Percentiles rank a stretch among this genome's conserved stretches.
Conservation (phyloP, 768 basidiomycete species). For the Melanogaster broomeanus region DNA sequence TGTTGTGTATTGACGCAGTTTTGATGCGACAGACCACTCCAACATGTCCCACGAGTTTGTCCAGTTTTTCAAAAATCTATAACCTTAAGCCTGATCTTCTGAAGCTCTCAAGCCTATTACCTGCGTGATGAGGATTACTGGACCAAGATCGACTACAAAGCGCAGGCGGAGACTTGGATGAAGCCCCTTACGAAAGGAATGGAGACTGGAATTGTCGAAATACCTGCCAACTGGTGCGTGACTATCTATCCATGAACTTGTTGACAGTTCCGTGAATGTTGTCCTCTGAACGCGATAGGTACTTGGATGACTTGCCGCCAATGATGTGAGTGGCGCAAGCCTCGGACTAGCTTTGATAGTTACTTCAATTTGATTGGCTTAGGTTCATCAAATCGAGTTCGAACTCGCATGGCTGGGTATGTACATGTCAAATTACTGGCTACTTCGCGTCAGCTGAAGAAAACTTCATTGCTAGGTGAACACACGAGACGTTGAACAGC, state of each 20-base stretch:
- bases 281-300: slow-evolving; percentile 36
- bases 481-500: slow-evolving; percentile 60
- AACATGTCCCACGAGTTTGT: slow-evolving; percentile 54
- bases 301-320: slow-evolving; percentile 73
- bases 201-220: slow-evolving; percentile 60
- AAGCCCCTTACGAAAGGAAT: slow-evolving; percentile 66
- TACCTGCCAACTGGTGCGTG: slow-evolving; percentile 69
- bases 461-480: slow-evolving; percentile 49
- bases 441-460: not conserved
- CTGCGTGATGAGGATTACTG: slow-evolving; percentile 68
- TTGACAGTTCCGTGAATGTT: not conserved
- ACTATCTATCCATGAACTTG: not conserved
- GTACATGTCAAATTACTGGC: not conserved
- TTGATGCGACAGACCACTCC: slow-evolving; percentile 48
- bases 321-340: slow-evolving; percentile 68
- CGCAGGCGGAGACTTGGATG: slow-evolving; percentile 70
- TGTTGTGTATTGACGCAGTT: slow-evolving; percentile 6
- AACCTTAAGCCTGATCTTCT: not conserved
- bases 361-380: not conserved
- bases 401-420: slow-evolving; percentile 74
- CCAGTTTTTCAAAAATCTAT: not conserved
- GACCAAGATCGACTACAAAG: slow-evolving; percentile 70
- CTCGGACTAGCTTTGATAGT: not conserved
- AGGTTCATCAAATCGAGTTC: slow-evolving; percentile 71
- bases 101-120: slow-evolving; percentile 64